These are phyloP conservation scores for Sclerotinia spermophila DNA, from an alignment of 2,329 filamentous ascomycete species.

Conservation along the genomic window DNA sequence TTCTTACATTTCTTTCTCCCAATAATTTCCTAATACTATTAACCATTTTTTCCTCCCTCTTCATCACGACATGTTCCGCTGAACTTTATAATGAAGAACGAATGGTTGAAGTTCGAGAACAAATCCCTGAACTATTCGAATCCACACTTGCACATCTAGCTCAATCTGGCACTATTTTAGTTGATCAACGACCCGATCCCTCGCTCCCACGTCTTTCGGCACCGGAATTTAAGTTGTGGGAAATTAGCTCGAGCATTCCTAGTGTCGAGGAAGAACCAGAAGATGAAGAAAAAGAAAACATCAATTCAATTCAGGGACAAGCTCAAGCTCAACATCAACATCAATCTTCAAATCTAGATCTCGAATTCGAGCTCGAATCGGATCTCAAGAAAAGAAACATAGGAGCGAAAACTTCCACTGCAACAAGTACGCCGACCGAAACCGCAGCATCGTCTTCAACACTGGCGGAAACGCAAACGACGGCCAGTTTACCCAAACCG, in stretches of 20 bases:
- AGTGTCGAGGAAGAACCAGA: not conserved
- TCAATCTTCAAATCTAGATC: not conserved
- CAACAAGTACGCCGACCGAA: slow-evolving; percentile 12
- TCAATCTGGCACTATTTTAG: slow-evolving; percentile 33
- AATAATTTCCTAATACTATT: slow-evolving; percentile 25
- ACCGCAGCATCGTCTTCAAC: slow-evolving; percentile 11
- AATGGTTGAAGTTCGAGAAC: slow-evolving; percentile 29
- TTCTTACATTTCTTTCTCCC: slow-evolving; percentile 20
- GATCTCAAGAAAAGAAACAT: not conserved
- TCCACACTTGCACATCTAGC: slow-evolving; percentile 32
- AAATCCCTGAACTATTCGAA: slow-evolving; percentile 24
- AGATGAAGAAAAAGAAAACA: not conserved
- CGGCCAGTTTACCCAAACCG: slow-evolving; percentile 54
- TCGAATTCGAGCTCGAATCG: slow-evolving; percentile 1
- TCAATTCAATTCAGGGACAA: not conserved
- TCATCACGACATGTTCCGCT: slow-evolving; percentile 27
- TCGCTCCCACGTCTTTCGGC: slow-evolving; percentile 17
- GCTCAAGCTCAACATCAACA: not conserved
- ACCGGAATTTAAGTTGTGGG: not conserved
- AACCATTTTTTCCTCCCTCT: slow-evolving; percentile 28
- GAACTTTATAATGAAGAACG: slow-evolving; percentile 29
- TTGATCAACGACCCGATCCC: slow-evolving; percentile 33
- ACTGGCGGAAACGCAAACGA: slow-evolving; percentile 20
- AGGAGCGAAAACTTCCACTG: slow-evolving; percentile 12
- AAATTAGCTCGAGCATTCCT: not conserved